Percentiles rank a stretch among this genome's conserved stretches.
These are phyloP conservation scores for Chenopodium album DNA, from an alignment of 148 eudicot genomes.

Conservation along the genomic window DNA sequence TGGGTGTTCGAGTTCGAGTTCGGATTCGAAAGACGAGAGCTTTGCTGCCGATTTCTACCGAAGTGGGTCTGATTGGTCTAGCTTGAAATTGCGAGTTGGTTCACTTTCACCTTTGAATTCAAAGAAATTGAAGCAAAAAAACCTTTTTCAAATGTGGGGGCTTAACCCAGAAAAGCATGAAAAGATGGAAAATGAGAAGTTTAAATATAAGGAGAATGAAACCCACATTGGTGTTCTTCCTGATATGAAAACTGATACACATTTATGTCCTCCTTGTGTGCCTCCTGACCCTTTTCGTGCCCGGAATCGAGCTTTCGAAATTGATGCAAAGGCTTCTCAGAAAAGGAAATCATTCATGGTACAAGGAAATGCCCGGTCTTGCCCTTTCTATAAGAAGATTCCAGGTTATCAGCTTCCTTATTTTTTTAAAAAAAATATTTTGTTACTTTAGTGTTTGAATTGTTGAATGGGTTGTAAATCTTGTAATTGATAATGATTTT, in stretches of 20 bases:
- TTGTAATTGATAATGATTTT: neutral
- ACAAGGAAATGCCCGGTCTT: slow-evolving; percentile 24
- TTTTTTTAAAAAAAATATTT: neutral
- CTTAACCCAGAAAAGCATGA: neutral
- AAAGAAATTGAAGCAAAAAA: slow-evolving; percentile 40
- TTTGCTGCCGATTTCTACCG: slow-evolving; percentile 51
- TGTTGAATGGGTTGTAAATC: neutral
- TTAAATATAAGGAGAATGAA: neutral
- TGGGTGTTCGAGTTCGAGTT: neutral
- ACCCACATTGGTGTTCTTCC: slow-evolving; percentile 6
- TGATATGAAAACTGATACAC: slow-evolving; percentile 4
- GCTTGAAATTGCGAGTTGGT: slow-evolving; percentile 16
- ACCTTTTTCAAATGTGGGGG: slow-evolving; percentile 55
- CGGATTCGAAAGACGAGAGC: slow-evolving; percentile 14
- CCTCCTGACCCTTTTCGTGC: neutral
- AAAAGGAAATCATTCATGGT: slow-evolving; percentile 14
- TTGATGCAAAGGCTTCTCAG: neutral
- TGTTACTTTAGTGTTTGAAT: neutral
- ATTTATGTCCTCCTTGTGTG: neutral
- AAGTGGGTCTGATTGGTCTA: slow-evolving; percentile 51
- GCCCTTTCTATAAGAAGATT: slow-evolving; percentile 71
- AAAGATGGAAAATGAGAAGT: neutral
- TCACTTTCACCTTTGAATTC: neutral
- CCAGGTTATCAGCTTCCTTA: slow-evolving; percentile 36
- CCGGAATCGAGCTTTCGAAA: neutral